phyloP scores from a whole-genome alignment of 345 rosid genomes.

The Syzygium oleosum region DNA sequence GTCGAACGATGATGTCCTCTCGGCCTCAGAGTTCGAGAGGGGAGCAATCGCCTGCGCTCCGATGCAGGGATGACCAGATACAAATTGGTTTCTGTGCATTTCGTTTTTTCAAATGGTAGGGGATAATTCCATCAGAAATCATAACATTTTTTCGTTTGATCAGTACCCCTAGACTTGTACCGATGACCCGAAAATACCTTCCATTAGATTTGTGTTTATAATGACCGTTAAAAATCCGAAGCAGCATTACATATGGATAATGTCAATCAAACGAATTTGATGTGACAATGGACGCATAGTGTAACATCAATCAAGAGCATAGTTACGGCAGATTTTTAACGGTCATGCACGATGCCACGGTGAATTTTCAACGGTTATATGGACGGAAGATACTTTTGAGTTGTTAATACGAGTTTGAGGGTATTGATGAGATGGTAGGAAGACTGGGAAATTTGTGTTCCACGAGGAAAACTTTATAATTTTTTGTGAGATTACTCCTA shows the following conservation, averaged over 20 bases:
- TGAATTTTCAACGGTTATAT: too few species aligned
- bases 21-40: too few species aligned
- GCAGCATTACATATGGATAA: background rate
- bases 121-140: background rate
- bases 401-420: fast-evolving
- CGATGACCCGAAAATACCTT: fast-evolving
- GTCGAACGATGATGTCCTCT: too few species aligned
- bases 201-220: background rate
- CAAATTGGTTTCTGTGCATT: too few species aligned
- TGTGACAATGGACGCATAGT: fast-evolving
- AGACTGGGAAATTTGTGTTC: background rate
- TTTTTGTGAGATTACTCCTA: background rate
- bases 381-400: too few species aligned
- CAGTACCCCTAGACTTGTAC: background rate
- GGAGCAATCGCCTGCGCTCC: too few species aligned
- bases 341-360: too few species aligned
- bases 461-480: background rate
- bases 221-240: background rate
- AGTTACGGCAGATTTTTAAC: too few species aligned
- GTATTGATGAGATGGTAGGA: fast-evolving
- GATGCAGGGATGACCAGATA: too few species aligned
- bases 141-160: background rate
- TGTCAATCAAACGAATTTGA: fast-evolving
- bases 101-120: background rate
- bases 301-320: background rate